Evolutionary conservation across 2,329 filamentous ascomycete species (phyloP).

Genomic region (Trichoderma sp.): DNA sequence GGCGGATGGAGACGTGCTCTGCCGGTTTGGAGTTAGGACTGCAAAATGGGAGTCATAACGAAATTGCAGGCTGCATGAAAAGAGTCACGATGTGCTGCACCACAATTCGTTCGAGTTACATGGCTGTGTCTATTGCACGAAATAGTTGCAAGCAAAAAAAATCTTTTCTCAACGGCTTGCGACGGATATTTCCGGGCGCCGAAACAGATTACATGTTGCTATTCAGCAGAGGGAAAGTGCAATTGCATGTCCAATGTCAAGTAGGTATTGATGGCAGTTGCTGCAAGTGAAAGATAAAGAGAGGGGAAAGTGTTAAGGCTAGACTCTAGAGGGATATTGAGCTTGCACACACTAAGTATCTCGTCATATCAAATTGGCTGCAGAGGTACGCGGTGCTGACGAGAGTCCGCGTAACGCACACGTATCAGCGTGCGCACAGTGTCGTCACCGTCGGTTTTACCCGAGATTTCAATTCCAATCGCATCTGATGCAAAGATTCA

Average conservation of each 20-base stretch:
- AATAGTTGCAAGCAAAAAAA: background rate
- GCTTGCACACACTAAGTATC: background rate
- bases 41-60: background rate
- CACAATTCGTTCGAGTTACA: background rate
- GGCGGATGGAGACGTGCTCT: background rate
- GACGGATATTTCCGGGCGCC: background rate
- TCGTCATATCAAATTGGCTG: background rate
- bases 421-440: background rate
- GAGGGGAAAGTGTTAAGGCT: background rate
- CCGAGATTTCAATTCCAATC: background rate
- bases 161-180: background rate
- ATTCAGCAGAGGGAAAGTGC: background rate
- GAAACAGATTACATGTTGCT: background rate
- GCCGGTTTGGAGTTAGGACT: background rate
- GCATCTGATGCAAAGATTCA: background rate
- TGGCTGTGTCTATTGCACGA: background rate
- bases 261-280: background rate
- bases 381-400: background rate
- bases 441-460: background rate
- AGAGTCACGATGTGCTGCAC: conserved; percentile 5
- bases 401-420: conserved; percentile 1
- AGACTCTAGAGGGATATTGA: background rate
- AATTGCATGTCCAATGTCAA: background rate
- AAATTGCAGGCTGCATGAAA: background rate
- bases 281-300: background rate